Evolutionary conservation across 208 protist genomes (phyloP).

Genomic region (Leishmania guyanensis): DNA sequence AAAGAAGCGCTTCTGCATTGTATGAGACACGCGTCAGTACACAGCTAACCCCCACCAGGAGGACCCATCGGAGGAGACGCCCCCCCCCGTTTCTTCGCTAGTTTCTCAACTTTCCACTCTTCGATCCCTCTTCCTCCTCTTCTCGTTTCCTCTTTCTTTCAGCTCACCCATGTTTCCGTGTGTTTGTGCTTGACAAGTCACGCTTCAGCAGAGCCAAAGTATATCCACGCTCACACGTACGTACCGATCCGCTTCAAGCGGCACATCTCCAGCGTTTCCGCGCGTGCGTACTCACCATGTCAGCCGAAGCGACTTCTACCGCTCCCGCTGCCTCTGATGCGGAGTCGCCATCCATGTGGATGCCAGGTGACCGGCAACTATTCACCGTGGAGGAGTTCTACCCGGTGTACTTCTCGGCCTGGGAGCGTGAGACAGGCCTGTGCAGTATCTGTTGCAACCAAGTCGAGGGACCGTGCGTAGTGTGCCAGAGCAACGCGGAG

Average conservation of each 20-base stretch:
- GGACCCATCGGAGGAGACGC: not conserved
- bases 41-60: not conserved
- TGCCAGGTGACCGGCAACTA: slow-evolving; percentile 5
- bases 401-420: slow-evolving; percentile 95
- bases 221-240: not conserved
- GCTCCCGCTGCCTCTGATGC: slow-evolving; percentile 2
- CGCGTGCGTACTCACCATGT: not conserved
- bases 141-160: not conserved
- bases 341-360: not conserved
- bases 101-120: not conserved
- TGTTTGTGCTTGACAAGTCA: not conserved
- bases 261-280: not conserved
- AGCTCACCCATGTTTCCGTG: not conserved
- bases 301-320: not conserved
- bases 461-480: slow-evolving; percentile 98
- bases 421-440: slow-evolving; percentile 96
- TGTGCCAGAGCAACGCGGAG: slow-evolving; percentile 92
- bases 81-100: not conserved
- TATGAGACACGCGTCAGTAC: not conserved
- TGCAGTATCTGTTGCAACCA: slow-evolving; percentile 98
- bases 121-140: not conserved
- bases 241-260: not conserved
- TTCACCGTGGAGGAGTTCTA: slow-evolving; percentile 94
- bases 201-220: not conserved
- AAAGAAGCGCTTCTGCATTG: not conserved